These are phyloP conservation scores for Penicillium griseofulvum DNA, from an alignment of 2,329 filamentous ascomycete species.

Conservation along the genomic window DNA sequence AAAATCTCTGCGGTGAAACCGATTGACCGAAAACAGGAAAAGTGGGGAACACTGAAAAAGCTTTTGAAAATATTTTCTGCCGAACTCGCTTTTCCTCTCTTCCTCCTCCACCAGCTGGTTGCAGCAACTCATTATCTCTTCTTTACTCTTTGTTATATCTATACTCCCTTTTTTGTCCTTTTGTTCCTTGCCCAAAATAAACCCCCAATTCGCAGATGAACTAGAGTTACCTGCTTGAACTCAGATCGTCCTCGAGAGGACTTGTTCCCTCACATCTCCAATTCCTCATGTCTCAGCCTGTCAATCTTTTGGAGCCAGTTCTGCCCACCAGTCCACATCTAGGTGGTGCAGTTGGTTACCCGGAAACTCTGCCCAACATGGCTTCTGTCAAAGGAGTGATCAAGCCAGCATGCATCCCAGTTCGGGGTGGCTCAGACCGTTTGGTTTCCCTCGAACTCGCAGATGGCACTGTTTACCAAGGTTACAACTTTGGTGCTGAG, in stretches of 20 bases:
- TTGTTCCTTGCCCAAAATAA: not conserved
- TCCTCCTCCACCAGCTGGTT: conserved; percentile 20
- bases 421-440: conserved; percentile 53
- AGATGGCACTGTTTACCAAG: conserved; percentile 87
- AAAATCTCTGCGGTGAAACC: conserved; percentile 1
- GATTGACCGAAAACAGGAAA: conserved; percentile 5
- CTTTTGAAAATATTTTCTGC: conserved; percentile 18
- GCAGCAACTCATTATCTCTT: conserved; percentile 2
- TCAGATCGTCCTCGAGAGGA: conserved; percentile 40
- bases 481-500: conserved; percentile 92
- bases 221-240: conserved; percentile 33
- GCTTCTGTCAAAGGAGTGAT: conserved; percentile 37
- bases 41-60: not conserved
- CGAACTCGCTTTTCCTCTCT: conserved; percentile 21
- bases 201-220: conserved; percentile 31
- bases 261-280: conserved; percentile 27
- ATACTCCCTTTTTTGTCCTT: not conserved
- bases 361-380: conserved; percentile 32
- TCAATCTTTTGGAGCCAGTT: conserved; percentile 28
- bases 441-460: conserved; percentile 86
- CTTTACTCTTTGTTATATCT: conserved; percentile 20
- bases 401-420: conserved; percentile 61
- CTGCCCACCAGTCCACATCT: conserved; percentile 41
- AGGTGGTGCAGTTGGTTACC: conserved; percentile 42
- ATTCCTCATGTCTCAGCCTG: conserved; percentile 31